Conservation (phyloP, 805 yeast genomes). For the Kockiozyma suomiensis region DNA sequence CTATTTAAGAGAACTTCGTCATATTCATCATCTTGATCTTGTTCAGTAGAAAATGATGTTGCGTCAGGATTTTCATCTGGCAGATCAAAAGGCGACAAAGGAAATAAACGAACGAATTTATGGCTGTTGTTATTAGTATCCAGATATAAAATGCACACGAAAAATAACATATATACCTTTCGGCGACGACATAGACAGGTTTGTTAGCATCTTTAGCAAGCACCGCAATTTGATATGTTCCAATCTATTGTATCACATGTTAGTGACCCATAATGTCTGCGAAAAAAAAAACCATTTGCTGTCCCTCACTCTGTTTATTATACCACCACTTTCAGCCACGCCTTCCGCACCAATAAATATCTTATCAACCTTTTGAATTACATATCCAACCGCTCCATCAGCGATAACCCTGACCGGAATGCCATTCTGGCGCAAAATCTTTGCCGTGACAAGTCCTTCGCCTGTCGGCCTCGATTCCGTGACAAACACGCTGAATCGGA, state of each 20-base stretch:
- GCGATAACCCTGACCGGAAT: constrained; percentile 87
- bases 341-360: constrained; percentile 98
- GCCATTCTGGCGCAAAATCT: constrained; percentile 63
- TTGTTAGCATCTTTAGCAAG: constrained; percentile 86
- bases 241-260: constrained; percentile 50
- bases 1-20: constrained; percentile 41
- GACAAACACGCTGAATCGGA: constrained; percentile 85
- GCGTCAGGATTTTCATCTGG: constrained; percentile 51
- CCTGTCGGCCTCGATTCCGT: constrained; percentile 90
- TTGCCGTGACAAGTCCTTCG: constrained; percentile 73
- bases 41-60: constrained; percentile 15
- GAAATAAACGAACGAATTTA: constrained; percentile 94
- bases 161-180: constrained; percentile 44
- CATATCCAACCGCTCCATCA: constrained; percentile 92
- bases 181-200: constrained; percentile 93
- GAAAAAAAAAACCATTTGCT: too few relatives aligned
- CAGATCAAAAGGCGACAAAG: constrained; percentile 87
- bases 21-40: constrained; percentile 40
- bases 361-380: constrained; percentile 80
- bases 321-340: constrained; percentile 98
- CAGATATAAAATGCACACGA: neutral
- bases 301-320: constrained; percentile 68
- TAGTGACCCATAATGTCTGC: neutral
- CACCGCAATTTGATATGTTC: constrained; percentile 93
- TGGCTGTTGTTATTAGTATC: constrained; percentile 51